phyloP scores from a whole-genome alignment of 306 rosid genomes.

The Lupinus albus region DNA sequence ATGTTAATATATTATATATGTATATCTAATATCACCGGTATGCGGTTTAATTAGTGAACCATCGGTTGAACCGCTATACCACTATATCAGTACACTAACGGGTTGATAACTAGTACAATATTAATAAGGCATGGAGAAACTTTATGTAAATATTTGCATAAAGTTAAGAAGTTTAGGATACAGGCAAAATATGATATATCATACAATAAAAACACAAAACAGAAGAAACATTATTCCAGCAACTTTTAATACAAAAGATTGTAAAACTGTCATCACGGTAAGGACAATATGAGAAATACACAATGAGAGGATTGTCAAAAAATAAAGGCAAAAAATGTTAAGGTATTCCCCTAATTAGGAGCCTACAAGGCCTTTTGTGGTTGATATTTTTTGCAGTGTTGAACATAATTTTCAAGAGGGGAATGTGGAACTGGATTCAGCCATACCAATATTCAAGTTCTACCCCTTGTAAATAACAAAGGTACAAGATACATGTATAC shows the following conservation, averaged over 20 bases:
- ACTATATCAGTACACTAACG: too few relatives aligned
- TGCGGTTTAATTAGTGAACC: too few relatives aligned
- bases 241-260: neutral
- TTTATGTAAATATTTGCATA: neutral
- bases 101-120: too few relatives aligned
- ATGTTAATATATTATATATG: too few relatives aligned
- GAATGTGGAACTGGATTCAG: neutral
- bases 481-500: neutral
- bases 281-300: neutral
- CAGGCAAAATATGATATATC: neutral
- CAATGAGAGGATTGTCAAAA: neutral
- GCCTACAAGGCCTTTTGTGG: neutral
- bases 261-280: neutral
- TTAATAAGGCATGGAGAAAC: too few relatives aligned
- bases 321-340: neutral
- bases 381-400: neutral
- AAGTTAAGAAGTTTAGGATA: neutral
- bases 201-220: neutral
- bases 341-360: neutral
- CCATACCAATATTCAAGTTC: neutral
- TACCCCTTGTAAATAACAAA: neutral
- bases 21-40: too few relatives aligned
- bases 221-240: slow-evolving; percentile 5
- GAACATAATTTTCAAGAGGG: neutral
- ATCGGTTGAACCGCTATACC: too few relatives aligned